A percentile compares a stretch with the other conserved stretches of the same genome.
Conservation (phyloP, 2,329 filamentous ascomycete genomes). For the Apiospora sp. region DNA sequence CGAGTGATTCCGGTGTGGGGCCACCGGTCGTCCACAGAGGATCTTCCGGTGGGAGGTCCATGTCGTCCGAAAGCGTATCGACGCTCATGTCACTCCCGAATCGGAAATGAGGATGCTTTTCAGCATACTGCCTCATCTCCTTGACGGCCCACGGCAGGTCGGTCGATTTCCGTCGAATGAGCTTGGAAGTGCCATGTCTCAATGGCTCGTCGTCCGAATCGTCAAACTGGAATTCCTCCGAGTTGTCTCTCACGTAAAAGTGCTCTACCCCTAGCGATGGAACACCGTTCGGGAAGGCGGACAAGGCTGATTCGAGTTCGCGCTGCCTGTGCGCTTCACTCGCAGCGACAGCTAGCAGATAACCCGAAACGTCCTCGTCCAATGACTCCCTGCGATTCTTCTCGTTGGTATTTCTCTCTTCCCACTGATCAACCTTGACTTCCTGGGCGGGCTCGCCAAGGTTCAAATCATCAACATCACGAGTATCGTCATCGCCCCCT, state of each 20-base stretch:
- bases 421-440: slow-evolving; percentile 20
- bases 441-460: slow-evolving; percentile 21
- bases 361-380: slow-evolving; percentile 78
- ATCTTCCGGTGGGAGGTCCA: slow-evolving; percentile 38
- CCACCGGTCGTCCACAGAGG: slow-evolving; percentile 41
- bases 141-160: slow-evolving; percentile 78
- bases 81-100: slow-evolving; percentile 47
- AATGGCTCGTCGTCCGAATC: slow-evolving; percentile 45
- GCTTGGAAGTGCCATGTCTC: slow-evolving; percentile 47
- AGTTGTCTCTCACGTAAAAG: slow-evolving; percentile 72
- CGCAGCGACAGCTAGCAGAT: slow-evolving; percentile 80
- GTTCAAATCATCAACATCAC: slow-evolving; percentile 28
- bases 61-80: slow-evolving; percentile 43
- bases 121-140: slow-evolving; percentile 81
- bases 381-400: slow-evolving; percentile 69
- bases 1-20: slow-evolving; percentile 37
- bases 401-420: slow-evolving; percentile 25
- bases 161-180: slow-evolving; percentile 65
- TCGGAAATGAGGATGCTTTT: slow-evolving; percentile 64
- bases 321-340: slow-evolving; percentile 79
- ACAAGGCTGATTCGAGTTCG: slow-evolving; percentile 77
- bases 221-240: slow-evolving; percentile 58
- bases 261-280: slow-evolving; percentile 76
- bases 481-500: slow-evolving; percentile 35
- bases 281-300: slow-evolving; percentile 76